Evolutionary conservation across 257 asterid genomes (phyloP).

Genomic region (Haberlea rhodopensis): DNA sequence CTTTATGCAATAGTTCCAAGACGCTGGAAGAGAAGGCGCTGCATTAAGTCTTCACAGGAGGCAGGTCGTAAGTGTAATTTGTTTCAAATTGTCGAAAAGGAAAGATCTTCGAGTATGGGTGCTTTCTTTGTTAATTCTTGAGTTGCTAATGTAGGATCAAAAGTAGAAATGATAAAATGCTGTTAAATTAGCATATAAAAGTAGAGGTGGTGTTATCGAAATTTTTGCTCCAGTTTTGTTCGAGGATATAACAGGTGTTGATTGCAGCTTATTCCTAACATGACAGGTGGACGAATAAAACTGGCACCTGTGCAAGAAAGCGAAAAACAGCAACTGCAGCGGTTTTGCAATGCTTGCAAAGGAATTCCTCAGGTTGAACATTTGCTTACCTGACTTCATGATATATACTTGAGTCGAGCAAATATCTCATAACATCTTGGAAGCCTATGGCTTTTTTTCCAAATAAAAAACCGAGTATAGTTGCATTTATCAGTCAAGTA

Average conservation of each 20-base stretch:
- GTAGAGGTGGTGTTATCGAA: too few relatives aligned
- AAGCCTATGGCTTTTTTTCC: too few relatives aligned
- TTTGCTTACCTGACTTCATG: background rate
- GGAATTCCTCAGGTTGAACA: slow-evolving; percentile 89
- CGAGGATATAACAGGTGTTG: slow-evolving; percentile 14
- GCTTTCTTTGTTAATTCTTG: background rate
- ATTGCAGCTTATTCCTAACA: slow-evolving; percentile 16
- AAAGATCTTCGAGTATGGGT: slow-evolving; percentile 11
- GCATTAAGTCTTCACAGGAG: slow-evolving; percentile 64
- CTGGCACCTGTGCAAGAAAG: slow-evolving; percentile 59
- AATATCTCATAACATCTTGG: too few relatives aligned
- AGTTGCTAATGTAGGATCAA: background rate
- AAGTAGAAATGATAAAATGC: too few relatives aligned
- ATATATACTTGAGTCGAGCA: too few relatives aligned
- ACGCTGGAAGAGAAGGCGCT: slow-evolving; percentile 77
- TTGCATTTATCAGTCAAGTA: too few relatives aligned
- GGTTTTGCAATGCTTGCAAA: slow-evolving; percentile 92
- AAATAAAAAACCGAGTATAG: too few relatives aligned
- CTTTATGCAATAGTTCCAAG: slow-evolving; percentile 69
- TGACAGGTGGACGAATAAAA: slow-evolving; percentile 63
- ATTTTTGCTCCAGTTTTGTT: too few relatives aligned
- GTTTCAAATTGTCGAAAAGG: slow-evolving; percentile 26
- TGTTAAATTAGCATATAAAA: background rate
- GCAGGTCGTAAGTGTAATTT: slow-evolving; percentile 72
- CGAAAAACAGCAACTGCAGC: slow-evolving; percentile 62